Percentiles rank a stretch among this genome's conserved stretches.
These are phyloP conservation scores for Taphrina confusa DNA, from an alignment of 1,139 yeast genomes.

Conservation along the genomic window DNA sequence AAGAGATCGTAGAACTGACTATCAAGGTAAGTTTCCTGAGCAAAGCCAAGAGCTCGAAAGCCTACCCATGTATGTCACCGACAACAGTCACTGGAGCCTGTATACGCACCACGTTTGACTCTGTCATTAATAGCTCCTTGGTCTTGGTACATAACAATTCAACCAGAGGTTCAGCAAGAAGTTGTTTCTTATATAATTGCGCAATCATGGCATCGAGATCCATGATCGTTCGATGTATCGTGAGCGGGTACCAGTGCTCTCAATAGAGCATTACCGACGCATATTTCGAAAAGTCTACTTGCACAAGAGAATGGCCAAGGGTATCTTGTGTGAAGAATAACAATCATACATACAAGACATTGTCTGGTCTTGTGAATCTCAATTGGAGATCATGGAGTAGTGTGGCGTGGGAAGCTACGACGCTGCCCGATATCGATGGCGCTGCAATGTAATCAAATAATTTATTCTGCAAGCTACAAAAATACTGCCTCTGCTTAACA, in stretches of 20 bases:
- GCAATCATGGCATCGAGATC: constrained; percentile 70
- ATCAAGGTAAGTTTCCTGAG: not conserved
- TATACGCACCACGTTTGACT: constrained; percentile 81
- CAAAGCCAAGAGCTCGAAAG: not conserved
- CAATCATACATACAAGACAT: too few relatives aligned
- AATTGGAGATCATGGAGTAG: constrained; percentile 2
- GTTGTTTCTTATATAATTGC: constrained; percentile 60
- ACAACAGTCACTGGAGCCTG: constrained; percentile 92
- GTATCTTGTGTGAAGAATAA: too few relatives aligned
- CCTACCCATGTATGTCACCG: constrained; percentile 88
- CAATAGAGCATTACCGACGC: too few relatives aligned
- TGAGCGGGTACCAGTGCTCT: too few relatives aligned
- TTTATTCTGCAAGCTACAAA: too few relatives aligned
- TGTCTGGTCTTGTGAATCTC: too few relatives aligned
- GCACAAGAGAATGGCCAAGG: too few relatives aligned
- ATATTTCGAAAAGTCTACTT: too few relatives aligned
- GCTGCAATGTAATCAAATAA: too few relatives aligned
- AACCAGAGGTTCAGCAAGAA: constrained; percentile 68
- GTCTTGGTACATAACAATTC: constrained; percentile 66
- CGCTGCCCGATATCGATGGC: not conserved
- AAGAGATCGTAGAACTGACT: constrained; percentile 83
- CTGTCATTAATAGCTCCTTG: constrained; percentile 73
- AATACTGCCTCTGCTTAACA: not conserved
- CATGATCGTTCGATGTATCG: constrained; percentile 13
- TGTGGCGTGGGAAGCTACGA: constrained; percentile 8